Evolutionary conservation across 2,329 filamentous ascomycete species (phyloP).

Genomic region (Colletotrichum tofieldiae): DNA sequence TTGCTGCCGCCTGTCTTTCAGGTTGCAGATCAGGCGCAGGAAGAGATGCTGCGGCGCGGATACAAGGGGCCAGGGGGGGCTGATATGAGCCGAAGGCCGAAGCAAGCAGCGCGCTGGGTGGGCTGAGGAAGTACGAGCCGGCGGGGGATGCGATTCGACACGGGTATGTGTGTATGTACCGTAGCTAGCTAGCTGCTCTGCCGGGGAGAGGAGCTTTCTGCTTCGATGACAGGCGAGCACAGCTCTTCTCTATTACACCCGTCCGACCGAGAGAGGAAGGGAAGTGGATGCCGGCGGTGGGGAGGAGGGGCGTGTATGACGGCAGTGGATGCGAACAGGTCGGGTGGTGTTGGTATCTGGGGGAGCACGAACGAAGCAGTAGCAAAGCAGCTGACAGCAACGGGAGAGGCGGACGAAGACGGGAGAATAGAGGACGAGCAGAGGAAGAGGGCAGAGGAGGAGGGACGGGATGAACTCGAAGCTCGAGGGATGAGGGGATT

Average conservation of each 20-base stretch:
- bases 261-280: conserved; percentile 36
- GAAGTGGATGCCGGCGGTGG: conserved; percentile 36
- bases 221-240: conserved; percentile 36
- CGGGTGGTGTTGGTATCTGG: conserved; percentile 18
- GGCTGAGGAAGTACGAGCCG: conserved; percentile 1
- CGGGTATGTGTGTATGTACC: background rate
- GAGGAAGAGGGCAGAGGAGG: background rate
- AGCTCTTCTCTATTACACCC: conserved; percentile 36
- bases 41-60: conserved; percentile 33
- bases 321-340: conserved; percentile 21
- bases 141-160: conserved; percentile 28
- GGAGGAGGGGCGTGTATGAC: conserved; percentile 10
- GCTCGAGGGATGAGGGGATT: conserved; percentile 40
- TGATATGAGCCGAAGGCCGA: conserved; percentile 41
- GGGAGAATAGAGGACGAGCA: conserved; percentile 26
- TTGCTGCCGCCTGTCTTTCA: conserved; percentile 34
- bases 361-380: conserved; percentile 22
- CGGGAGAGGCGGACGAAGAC: background rate
- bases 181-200: conserved; percentile 25
- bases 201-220: conserved; percentile 23
- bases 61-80: conserved; percentile 29
- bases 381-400: conserved; percentile 16
- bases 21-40: conserved; percentile 40
- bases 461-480: conserved; percentile 28
- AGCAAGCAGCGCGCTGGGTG: conserved; percentile 12